A percentile compares a stretch with the other conserved stretches of the same genome.
These are phyloP conservation scores for Aureobasidium musti DNA, from an alignment of 2,329 filamentous ascomycete species.

Conservation along the genomic window DNA sequence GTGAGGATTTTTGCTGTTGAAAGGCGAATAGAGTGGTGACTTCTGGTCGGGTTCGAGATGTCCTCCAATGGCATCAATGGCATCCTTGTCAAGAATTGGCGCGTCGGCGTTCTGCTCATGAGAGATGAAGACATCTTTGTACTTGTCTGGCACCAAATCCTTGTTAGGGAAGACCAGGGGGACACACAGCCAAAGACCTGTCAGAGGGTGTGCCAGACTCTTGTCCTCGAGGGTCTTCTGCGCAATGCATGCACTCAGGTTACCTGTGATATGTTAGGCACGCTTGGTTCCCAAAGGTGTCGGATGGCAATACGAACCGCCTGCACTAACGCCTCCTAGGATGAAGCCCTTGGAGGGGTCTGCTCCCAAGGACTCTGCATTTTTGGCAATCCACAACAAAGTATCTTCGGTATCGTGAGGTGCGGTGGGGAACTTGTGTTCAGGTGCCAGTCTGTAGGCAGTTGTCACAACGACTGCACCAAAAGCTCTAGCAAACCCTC, in stretches of 20 bases:
- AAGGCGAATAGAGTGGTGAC: constrained; percentile 38
- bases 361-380: constrained; percentile 46
- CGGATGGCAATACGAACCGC: constrained; percentile 36
- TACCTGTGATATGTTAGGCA: constrained; percentile 31
- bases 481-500: constrained; percentile 36
- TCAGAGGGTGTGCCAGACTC: constrained; percentile 48
- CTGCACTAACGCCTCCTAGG: constrained; percentile 54
- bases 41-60: constrained; percentile 29
- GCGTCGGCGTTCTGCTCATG: constrained; percentile 48
- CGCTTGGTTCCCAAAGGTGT: not conserved
- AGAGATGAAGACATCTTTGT: constrained; percentile 45
- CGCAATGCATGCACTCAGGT: constrained; percentile 44
- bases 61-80: constrained; percentile 36
- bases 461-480: constrained; percentile 49
- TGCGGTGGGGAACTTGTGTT: constrained; percentile 50
- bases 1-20: constrained; percentile 41
- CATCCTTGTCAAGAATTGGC: constrained; percentile 40
- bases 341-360: constrained; percentile 52
- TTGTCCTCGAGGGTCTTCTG: constrained; percentile 47
- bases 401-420: constrained; percentile 51
- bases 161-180: constrained; percentile 43
- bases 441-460: constrained; percentile 51
- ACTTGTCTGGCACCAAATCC: constrained; percentile 44
- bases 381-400: constrained; percentile 49
- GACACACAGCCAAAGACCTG: constrained; percentile 51